These are phyloP conservation scores for Cutaneotrichosporon spelunceum DNA, from an alignment of 1,284 basidiomycete genomes.

Conservation along the genomic window DNA sequence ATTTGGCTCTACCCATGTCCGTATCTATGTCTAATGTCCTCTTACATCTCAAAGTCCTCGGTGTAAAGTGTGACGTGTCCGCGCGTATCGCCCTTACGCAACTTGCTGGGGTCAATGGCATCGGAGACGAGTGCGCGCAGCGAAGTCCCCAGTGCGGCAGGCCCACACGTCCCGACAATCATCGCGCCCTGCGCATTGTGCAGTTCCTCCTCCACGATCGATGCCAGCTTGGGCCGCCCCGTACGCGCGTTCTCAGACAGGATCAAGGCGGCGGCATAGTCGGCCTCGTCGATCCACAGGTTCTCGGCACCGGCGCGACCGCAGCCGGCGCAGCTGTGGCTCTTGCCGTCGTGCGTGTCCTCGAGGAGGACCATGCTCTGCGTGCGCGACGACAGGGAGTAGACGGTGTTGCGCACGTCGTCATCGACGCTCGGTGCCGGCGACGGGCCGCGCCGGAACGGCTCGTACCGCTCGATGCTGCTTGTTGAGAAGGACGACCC, in stretches of 20 bases:
- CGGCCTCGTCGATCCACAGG: slow-evolving; percentile 62
- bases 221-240: slow-evolving; percentile 68
- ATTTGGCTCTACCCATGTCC: neutral
- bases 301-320: slow-evolving; percentile 7
- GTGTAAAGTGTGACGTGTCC: slow-evolving; percentile 23
- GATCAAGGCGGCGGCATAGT: slow-evolving; percentile 65
- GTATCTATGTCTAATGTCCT: neutral
- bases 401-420: slow-evolving; percentile 14
- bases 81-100: slow-evolving; percentile 14
- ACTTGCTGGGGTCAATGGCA: slow-evolving; percentile 15
- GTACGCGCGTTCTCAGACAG: slow-evolving; percentile 67
- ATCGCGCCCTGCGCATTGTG: slow-evolving; percentile 59
- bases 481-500: neutral
- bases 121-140: slow-evolving; percentile 17
- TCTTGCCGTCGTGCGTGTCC: slow-evolving; percentile 18
- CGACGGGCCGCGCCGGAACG: slow-evolving; percentile 1
- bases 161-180: slow-evolving; percentile 56
- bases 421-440: slow-evolving; percentile 3
- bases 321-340: slow-evolving; percentile 11
- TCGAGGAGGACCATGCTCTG: slow-evolving; percentile 21
- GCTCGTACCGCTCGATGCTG: slow-evolving; percentile 13
- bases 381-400: slow-evolving; percentile 16
- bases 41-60: slow-evolving; percentile 26
- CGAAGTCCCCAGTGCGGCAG: slow-evolving; percentile 11
- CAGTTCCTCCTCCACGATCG: slow-evolving; percentile 69